These are phyloP conservation scores for Colletotrichum sp. DNA, from an alignment of 2,329 filamentous ascomycete species.

Conservation along the genomic window DNA sequence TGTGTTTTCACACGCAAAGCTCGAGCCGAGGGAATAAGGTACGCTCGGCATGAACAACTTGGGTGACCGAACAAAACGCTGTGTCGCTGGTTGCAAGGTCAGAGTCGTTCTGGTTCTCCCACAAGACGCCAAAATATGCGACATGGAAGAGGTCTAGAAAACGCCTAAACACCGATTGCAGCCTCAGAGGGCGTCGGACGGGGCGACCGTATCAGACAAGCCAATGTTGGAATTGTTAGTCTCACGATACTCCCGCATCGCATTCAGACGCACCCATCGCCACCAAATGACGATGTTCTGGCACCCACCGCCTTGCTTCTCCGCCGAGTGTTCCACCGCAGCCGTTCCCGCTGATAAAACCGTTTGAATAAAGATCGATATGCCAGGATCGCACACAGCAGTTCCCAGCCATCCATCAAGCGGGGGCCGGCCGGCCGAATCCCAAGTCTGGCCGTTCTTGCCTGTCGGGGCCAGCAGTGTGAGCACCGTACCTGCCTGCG, in stretches of 20 bases:
- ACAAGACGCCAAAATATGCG: not conserved
- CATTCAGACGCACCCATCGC: not conserved
- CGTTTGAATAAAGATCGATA: conserved; percentile 7
- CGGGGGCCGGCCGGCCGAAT: conserved; percentile 2
- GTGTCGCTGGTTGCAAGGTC: not conserved
- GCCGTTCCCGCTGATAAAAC: conserved; percentile 1
- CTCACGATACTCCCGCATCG: not conserved
- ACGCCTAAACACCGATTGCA: not conserved
- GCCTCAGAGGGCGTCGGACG: not conserved
- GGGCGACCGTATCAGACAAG: not conserved
- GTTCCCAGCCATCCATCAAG: not conserved
- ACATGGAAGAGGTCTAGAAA: not conserved
- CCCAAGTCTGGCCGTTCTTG: not conserved
- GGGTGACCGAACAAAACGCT: not conserved
- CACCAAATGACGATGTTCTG: not conserved
- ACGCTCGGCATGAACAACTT: not conserved
- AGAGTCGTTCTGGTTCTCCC: not conserved
- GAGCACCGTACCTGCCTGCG: not conserved
- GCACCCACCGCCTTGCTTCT: not conserved
- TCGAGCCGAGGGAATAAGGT: not conserved
- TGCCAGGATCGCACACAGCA: not conserved
- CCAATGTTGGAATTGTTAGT: not conserved
- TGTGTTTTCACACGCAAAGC: not conserved
- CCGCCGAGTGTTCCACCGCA: not conserved
- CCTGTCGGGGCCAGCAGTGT: not conserved